These are phyloP conservation scores for Bimuria novae-zelandiae DNA, from an alignment of 2,329 filamentous ascomycete genomes.

Conservation along the genomic window DNA sequence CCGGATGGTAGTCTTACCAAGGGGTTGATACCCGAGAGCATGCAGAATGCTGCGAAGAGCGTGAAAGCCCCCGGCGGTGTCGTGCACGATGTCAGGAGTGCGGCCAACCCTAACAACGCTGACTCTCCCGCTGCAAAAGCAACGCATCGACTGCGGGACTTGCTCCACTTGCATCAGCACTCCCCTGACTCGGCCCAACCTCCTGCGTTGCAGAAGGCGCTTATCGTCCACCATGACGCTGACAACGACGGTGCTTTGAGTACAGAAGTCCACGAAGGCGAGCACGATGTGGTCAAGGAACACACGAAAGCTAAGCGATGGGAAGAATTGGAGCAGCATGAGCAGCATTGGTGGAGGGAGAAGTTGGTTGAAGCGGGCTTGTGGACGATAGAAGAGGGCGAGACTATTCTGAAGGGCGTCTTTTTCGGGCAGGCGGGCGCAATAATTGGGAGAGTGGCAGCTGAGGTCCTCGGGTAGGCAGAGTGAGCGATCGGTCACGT, in stretches of 20 bases:
- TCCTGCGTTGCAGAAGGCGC: slow-evolving; percentile 39
- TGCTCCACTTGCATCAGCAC: slow-evolving; percentile 34
- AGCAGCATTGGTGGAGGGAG: slow-evolving; percentile 71
- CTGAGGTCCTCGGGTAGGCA: slow-evolving; percentile 34
- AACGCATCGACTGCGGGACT: slow-evolving; percentile 38
- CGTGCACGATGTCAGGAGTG: slow-evolving; percentile 30
- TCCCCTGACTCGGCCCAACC: slow-evolving; percentile 6
- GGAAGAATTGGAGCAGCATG: slow-evolving; percentile 68
- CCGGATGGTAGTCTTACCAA: slow-evolving; percentile 53
- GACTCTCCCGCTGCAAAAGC: slow-evolving; percentile 32
- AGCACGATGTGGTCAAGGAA: slow-evolving; percentile 40
- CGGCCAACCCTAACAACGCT: slow-evolving; percentile 29
- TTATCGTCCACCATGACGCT: slow-evolving; percentile 48
- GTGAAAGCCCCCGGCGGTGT: slow-evolving; percentile 37
- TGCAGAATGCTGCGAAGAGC: slow-evolving; percentile 47
- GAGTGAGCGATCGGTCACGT: too few relatives aligned
- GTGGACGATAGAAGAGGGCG: slow-evolving; percentile 79
- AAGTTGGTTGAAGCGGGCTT: slow-evolving; percentile 71
- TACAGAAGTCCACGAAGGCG: slow-evolving; percentile 46
- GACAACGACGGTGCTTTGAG: slow-evolving; percentile 45
- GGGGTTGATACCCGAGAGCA: slow-evolving; percentile 56
- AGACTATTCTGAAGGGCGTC: slow-evolving; percentile 75
- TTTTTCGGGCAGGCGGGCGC: slow-evolving; percentile 76
- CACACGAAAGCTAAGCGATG: slow-evolving; percentile 63
- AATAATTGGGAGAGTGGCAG: slow-evolving; percentile 50